A percentile compares a stretch with the other conserved stretches of the same genome.
Conservation (phyloP, 176 grass and related monocot species). For the Bromus sterilis region DNA sequence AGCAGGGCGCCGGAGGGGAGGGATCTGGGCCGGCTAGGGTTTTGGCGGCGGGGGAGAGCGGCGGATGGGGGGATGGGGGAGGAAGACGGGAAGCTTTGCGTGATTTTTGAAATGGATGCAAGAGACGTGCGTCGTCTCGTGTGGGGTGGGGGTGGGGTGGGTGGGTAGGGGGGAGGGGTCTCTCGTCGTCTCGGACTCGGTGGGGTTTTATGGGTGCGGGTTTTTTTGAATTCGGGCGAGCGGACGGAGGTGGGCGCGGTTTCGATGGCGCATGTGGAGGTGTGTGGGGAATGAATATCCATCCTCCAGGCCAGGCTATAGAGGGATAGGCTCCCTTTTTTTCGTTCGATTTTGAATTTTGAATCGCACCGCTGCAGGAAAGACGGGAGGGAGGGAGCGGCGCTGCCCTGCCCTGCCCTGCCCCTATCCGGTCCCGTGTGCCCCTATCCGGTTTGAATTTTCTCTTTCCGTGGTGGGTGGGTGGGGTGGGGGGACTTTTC, state of each 20-base stretch:
- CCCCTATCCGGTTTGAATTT: background rate
- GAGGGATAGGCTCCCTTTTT: background rate
- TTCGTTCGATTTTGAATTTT: background rate
- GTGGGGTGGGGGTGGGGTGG: background rate
- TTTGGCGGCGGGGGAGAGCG: background rate
- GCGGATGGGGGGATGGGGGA: background rate
- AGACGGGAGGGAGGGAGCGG: background rate
- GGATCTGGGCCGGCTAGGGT: slow-evolving; percentile 36
- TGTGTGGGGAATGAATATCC: no score
- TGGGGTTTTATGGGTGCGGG: slow-evolving; percentile 16
- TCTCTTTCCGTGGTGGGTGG: background rate
- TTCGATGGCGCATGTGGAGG: background rate
- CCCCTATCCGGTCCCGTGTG: no score
- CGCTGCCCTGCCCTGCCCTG: background rate
- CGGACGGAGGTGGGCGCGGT: slow-evolving; percentile 50
- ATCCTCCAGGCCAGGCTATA: no score
- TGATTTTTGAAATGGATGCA: slow-evolving; percentile 14
- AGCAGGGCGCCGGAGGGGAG: background rate
- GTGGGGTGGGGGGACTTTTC: background rate
- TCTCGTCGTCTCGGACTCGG: no score
- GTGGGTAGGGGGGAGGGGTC: background rate
- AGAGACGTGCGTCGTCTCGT: background rate
- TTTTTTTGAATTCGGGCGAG: slow-evolving; percentile 54
- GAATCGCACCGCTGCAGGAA: background rate
- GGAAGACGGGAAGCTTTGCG: background rate